Base-by-base conservation (phyloP, 306 rosid species). In the Bauhinia variegata region DNA sequence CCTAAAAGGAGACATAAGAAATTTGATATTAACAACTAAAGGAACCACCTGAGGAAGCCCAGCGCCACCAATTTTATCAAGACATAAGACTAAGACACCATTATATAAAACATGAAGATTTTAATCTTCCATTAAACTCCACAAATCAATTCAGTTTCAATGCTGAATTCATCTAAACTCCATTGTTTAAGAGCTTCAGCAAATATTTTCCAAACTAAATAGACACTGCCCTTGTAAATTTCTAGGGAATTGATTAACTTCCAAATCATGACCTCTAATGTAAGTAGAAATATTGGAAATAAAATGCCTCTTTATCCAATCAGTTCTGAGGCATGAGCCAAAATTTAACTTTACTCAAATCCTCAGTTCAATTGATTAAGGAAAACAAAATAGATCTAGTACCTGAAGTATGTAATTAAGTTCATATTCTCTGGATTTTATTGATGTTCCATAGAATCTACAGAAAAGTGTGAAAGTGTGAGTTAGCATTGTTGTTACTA, bases 321-420 rank as follows among this genome's bases (percentile, higher is more conserved):
- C 16, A 44, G 33, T 52, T 18, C 38, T 4, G 2, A 70, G 37
- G 48, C 51, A 33, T 28, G 33, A 43, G 36, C 13, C 18, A 15
- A 34, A 38, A 60, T 64, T 59, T 14, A 59, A 17, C 44, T 38
- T 38, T 36, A 5, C 11, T n/a, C 23, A 38, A 11, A 54, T 28
- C 43, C 8, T 41, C 18, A 13, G 50, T 71, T 75, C n/a, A 73
- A 56, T 42, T 36, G 23, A 66, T 14, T 28, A 44, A 60, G 51
- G 4, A 54, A 65, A 49, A 48, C 8, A 66, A 60, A 17, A 61
- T 67, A 60, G 15, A 58, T 60, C 46, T 54, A 67, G 15, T 70
- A 87, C 98, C 98, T 89, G 95, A 68, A 87, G 89, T 71, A 92
- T 73, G 78, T 80, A 87, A 36, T 89, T 86, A 78, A 92, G 98